Conservation (phyloP, 78 protist genomes). For the Dictyostelium citrinum region DNA sequence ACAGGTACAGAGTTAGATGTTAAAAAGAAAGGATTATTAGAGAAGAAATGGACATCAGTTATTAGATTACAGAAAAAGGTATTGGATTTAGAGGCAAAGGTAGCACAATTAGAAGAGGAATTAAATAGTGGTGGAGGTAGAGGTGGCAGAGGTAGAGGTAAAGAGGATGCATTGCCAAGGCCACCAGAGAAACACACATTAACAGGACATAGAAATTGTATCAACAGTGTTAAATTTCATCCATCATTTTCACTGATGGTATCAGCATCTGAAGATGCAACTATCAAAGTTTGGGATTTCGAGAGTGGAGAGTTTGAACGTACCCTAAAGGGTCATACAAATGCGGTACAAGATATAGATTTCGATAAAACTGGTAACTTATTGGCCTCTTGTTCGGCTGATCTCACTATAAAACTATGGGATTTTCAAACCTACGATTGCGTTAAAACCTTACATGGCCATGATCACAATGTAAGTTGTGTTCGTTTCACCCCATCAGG, state of each 20-base stretch:
- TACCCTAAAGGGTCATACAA: conserved; percentile 91
- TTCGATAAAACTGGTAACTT: conserved; percentile 77
- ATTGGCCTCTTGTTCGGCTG: conserved; percentile 87
- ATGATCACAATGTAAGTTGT: conserved; percentile 88
- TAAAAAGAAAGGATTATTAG: conserved; percentile 78
- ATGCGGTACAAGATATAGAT: conserved; percentile 87
- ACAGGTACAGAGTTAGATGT: conserved; percentile 51
- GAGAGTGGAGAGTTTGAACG: conserved; percentile 91
- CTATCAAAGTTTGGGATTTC: conserved; percentile 90
- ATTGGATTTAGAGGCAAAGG: conserved; percentile 80
- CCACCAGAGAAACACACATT: conserved; percentile 82
- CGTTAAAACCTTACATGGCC: conserved; percentile 83
- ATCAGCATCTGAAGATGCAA: conserved; percentile 89
- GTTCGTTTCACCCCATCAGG: conserved; percentile 85
- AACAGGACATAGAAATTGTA: conserved; percentile 84
- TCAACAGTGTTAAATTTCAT: conserved; percentile 85
- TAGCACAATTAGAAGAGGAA: conserved; percentile 80
- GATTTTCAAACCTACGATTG: conserved; percentile 64
- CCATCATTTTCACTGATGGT: conserved; percentile 78
- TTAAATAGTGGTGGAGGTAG: conserved; percentile 56
- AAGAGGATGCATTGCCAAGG: conserved; percentile 85
- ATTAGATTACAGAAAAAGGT: conserved; percentile 86
- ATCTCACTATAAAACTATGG: conserved; percentile 90
- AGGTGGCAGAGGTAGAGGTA: conserved; percentile 63
- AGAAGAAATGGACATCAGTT: conserved; percentile 91